A percentile compares a stretch with the other conserved stretches of the same genome.
Conservation (phyloP, 768 basidiomycete species). For the Gloeophyllum trabeum region DNA sequence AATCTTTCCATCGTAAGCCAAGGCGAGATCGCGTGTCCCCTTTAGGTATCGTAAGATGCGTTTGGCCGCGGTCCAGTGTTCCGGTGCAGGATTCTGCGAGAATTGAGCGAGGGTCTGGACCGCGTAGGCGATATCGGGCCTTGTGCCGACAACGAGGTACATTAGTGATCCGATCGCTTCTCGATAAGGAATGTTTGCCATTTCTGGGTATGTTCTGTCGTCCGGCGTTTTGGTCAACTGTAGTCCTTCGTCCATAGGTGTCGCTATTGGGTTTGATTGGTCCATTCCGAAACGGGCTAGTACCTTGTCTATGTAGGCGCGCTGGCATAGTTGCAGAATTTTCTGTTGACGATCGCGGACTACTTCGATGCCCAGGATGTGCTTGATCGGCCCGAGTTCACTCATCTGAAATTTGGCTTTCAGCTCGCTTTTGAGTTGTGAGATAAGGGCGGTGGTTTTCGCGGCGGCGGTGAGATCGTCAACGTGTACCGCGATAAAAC, state of each 20-base stretch:
- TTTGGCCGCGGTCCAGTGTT: no score
- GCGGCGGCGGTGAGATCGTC: slow-evolving; percentile 2
- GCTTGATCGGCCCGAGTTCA: slow-evolving; percentile 7
- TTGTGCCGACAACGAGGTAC: slow-evolving; percentile 19
- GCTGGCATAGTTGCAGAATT: slow-evolving; percentile 20
- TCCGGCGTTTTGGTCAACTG: not conserved
- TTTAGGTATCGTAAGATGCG: not conserved
- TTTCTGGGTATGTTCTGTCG: not conserved
- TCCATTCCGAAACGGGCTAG: slow-evolving; percentile 14
- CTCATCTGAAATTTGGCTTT: slow-evolving; percentile 1
- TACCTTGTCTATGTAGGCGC: slow-evolving; percentile 19
- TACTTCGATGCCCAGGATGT: slow-evolving; percentile 12
- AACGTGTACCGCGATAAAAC: slow-evolving; percentile 3
- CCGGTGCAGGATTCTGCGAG: not conserved
- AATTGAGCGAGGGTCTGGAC: slow-evolving; percentile 2
- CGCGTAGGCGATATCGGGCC: slow-evolving; percentile 21
- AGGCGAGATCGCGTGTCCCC: not conserved
- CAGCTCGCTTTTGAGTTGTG: not conserved
- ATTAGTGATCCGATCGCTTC: slow-evolving; percentile 15
- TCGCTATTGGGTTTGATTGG: slow-evolving; percentile 14
- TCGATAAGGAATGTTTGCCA: not conserved
- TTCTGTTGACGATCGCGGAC: slow-evolving; percentile 4
- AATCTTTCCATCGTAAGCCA: no score
- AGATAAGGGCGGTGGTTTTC: not conserved
- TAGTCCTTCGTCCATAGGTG: slow-evolving; percentile 15